A percentile compares a stretch with the other conserved stretches of the same genome.
Evolutionary conservation across 1,139 yeast species (phyloP).

Genomic region (Protomyces gravidus): DNA sequence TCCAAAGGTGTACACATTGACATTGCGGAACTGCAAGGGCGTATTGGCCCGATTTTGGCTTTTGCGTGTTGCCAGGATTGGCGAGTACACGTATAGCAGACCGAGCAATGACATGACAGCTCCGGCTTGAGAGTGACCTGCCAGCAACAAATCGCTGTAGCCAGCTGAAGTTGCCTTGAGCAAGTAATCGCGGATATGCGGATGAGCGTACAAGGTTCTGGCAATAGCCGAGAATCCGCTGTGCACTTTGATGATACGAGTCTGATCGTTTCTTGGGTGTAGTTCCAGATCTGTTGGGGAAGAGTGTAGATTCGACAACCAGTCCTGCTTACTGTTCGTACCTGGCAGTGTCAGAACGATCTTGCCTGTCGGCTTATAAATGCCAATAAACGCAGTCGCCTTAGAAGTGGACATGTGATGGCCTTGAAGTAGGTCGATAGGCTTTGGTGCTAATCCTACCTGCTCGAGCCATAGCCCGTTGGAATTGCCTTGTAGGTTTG

Average conservation of each 20-base stretch:
- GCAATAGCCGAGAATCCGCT: constrained; percentile 20
- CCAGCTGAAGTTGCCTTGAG: constrained; percentile 6
- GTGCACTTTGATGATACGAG: constrained; percentile 2
- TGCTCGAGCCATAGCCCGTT: constrained; percentile 7
- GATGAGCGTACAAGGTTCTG: constrained; percentile 6
- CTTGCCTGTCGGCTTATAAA: neutral
- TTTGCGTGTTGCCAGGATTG: neutral
- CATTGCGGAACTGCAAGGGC: neutral
- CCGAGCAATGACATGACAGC: constrained; percentile 22
- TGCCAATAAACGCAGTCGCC: constrained; percentile 9
- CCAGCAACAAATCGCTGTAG: neutral
- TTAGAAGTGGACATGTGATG: constrained; percentile 25
- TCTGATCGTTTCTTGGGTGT: neutral
- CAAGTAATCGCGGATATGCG: constrained; percentile 1
- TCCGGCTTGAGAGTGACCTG: constrained; percentile 26
- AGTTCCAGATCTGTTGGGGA: constrained; percentile 4
- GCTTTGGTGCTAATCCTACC: neutral
- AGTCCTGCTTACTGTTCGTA: constrained; percentile 20
- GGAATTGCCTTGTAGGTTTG: too few relatives aligned
- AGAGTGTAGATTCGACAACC: constrained; percentile 22
- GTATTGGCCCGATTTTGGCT: neutral
- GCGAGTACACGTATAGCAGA: neutral
- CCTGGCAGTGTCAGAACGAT: constrained; percentile 20
- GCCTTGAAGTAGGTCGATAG: constrained; percentile 4
- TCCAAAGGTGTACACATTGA: constrained; percentile 14